Base-by-base conservation (phyloP, 371 early-diverging fungal species). In the Batkoa obscura region DNA sequence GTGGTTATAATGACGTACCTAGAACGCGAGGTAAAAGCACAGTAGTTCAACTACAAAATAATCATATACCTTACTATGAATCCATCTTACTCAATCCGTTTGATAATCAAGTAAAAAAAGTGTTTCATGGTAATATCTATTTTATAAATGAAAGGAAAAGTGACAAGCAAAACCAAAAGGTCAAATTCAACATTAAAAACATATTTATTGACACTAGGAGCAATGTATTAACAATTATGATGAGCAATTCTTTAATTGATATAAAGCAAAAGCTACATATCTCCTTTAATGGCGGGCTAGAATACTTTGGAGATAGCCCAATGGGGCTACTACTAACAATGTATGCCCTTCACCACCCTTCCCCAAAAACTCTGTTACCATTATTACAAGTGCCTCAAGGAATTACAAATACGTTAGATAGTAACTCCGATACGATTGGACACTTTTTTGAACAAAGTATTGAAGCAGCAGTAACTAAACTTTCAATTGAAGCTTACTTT, bases 221-320 rank as follows among this genome's bases (percentile, higher is more conserved):
- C n/a, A n/a, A n/a, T n/a, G n/a, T 39, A 39, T 39, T 39, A 39
- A 39, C 5, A 5, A 13, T 13, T 13, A 39, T 39, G 13, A 6
- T 50, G 34, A 50, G 50, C 30, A 50, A 50, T 34, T 50, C 50
- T 3, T 31, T 30, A 17, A 50, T 50, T 34, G 50, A 50, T 34
- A 31, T 31, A 31, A 50, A 50, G 50, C 34, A 34, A 17, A 23
- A 34, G n/a, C 13, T 50, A 34, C 34, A 31, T 13, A 34, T 50
- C 17, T 31, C 50, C 50, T 12, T 5, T 5, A 36, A 17, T 30
- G 50, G 50, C 3, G 13, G 34, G 4, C 32, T 50, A 3, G 34
- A 50, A 23, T 50, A 50, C 50, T 50, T 17, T 50, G 50, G 50
- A 13, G 36, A 50, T n/a, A 50, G 50, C 34, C 50, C 50, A 2